Evolutionary conservation across 2,329 filamentous ascomycete genomes (phyloP), one percentile per base, ranked within the genome.

Genomic region (Penicillium sp.): DNA sequence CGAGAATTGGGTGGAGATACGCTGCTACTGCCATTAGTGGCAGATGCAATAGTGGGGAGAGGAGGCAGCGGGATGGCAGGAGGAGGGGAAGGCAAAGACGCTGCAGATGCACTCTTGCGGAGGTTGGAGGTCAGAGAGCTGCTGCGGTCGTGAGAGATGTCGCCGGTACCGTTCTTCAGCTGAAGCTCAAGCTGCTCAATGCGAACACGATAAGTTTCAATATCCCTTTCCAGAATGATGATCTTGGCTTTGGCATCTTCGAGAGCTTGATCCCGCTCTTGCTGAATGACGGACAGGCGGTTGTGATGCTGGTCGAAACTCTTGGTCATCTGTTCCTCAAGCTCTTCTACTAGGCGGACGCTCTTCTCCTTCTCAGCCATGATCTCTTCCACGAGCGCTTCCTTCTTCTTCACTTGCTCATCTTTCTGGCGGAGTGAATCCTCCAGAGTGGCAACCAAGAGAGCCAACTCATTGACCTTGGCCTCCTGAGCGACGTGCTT

Each of bases 271-370:
- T 84, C 81, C 41, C 85, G 84, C 69, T 90, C 86, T 13, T 82
- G 81, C 63, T 90, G 85, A 42, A 91, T 76, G 41, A 86, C 84
- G 45, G 90, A 96, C 45, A 97, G 74, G 46, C 91, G 84, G 72
- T 95, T 95, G 67, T 96, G 88, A 51, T 91, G 90, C 66, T 95
- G 88, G 63, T 98, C 93, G 69, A 90, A 98, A 72, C 93, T 96
- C 66, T 80, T 88, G 64, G 91, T 90, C 46, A 98, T 82, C 69
- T 98, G 93, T 61, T 97, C 91, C 70, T 98, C 93, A 4, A 98
- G 83, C 71, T 98, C 91, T 66, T 97, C 89, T 7, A 98, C 88
- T 9, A 98, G 76, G 24, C 89, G 83, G 37, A 88, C 86, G 68
- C 93, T 94, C 78, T 95, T 96, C 74, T 89, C 85, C 76, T 94